These are phyloP conservation scores for Corchorus olitorius DNA, from an alignment of 345 rosid species.

Conservation along the genomic window DNA sequence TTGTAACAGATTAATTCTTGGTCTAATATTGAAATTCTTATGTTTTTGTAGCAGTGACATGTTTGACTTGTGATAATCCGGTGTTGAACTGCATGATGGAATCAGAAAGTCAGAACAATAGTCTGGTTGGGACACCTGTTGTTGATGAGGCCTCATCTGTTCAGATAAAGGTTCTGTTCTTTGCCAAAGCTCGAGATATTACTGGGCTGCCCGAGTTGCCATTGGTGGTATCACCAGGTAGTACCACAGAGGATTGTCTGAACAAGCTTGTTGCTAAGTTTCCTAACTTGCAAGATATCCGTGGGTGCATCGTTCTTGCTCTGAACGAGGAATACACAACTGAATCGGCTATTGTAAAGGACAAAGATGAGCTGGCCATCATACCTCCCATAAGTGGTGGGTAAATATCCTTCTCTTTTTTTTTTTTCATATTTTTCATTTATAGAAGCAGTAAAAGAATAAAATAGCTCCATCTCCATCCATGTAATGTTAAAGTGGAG, in stretches of 20 bases:
- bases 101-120: constrained; percentile 19
- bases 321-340: constrained; percentile 74
- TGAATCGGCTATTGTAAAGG: constrained; percentile 55
- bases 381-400: constrained; percentile 99
- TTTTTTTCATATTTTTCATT: not conserved
- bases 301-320: constrained; percentile 74
- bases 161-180: constrained; percentile 71
- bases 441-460: not conserved
- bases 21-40: not conserved
- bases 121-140: not conserved
- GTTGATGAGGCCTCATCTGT: constrained; percentile 37
- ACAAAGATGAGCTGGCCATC: constrained; percentile 85
- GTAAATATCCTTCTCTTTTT: no score
- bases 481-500: not conserved
- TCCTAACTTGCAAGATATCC: constrained; percentile 71
- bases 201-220: constrained; percentile 58
- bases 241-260: constrained; percentile 70
- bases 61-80: constrained; percentile 9
- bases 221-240: constrained; percentile 58
- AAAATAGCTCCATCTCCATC: not conserved
- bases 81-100: constrained; percentile 22
- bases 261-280: constrained; percentile 55
- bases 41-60: constrained; percentile 15
- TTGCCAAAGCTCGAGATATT: constrained; percentile 85
- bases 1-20: not conserved